These are phyloP conservation scores for Daldinia decipiens DNA, from an alignment of 495 filamentous ascomycete genomes.

Conservation along the genomic window DNA sequence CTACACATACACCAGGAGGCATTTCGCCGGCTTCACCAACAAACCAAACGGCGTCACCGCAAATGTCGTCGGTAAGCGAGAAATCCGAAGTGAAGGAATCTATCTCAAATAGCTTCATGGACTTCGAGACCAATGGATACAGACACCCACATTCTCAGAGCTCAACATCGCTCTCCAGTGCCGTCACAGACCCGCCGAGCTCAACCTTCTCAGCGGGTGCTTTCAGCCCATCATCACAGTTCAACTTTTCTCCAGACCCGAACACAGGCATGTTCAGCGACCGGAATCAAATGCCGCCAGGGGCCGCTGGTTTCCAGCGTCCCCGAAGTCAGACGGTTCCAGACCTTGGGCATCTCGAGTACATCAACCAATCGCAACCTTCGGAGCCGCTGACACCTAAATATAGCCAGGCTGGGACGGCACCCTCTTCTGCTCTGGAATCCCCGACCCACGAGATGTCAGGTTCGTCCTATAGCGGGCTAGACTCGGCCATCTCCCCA, in stretches of 20 bases:
- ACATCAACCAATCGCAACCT: constrained; percentile 70
- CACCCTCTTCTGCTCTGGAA: constrained; percentile 72
- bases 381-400: constrained; percentile 74
- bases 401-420: constrained; percentile 65
- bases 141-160: constrained; percentile 66
- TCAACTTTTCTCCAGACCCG: constrained; percentile 79
- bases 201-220: constrained; percentile 78
- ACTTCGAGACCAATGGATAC: constrained; percentile 62
- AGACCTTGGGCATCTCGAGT: constrained; percentile 71
- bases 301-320: constrained; percentile 70
- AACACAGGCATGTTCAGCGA: constrained; percentile 75
- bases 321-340: constrained; percentile 95
- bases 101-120: constrained; percentile 59
- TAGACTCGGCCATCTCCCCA: constrained; percentile 65
- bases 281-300: constrained; percentile 61
- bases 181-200: constrained; percentile 69
- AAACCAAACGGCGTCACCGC: constrained; percentile 66
- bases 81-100: constrained; percentile 70
- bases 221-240: constrained; percentile 86
- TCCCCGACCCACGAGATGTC: constrained; percentile 72
- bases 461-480: constrained; percentile 55
- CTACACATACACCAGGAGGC: constrained; percentile 73
- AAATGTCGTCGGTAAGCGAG: constrained; percentile 71
- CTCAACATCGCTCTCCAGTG: constrained; percentile 64
- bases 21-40: constrained; percentile 79